A percentile compares a stretch with the other conserved stretches of the same genome.
phyloP scores from a whole-genome alignment of 2,329 filamentous ascomycete species.

The Chaetomium sp. region DNA sequence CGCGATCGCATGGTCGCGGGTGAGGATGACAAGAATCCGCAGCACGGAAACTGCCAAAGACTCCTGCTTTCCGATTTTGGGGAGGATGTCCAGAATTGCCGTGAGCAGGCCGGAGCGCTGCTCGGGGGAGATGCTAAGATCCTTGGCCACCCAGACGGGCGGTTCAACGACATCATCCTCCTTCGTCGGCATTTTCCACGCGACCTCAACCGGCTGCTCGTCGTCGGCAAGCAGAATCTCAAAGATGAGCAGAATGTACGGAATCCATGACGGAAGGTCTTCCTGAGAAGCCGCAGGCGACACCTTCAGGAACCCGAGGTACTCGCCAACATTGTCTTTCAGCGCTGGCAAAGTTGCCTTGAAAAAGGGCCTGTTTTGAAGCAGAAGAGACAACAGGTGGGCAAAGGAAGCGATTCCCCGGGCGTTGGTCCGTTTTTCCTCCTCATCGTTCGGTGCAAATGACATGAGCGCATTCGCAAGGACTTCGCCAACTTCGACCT shows the following conservation, averaged over 20 bases:
- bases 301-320: constrained; percentile 73
- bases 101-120: constrained; percentile 68
- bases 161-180: constrained; percentile 44
- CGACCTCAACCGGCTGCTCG: constrained; percentile 67
- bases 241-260: constrained; percentile 80
- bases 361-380: constrained; percentile 78
- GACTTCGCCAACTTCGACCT: constrained; percentile 73
- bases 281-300: constrained; percentile 60
- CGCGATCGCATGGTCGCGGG: constrained; percentile 69
- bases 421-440: constrained; percentile 55
- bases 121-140: constrained; percentile 55
- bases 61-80: constrained; percentile 81
- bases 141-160: constrained; percentile 52
- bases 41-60: constrained; percentile 75
- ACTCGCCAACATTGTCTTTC: constrained; percentile 66
- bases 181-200: constrained; percentile 56
- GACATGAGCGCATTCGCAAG: constrained; percentile 78
- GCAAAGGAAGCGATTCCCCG: constrained; percentile 76
- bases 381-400: constrained; percentile 79
- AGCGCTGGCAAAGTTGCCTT: constrained; percentile 66
- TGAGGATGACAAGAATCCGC: constrained; percentile 80
- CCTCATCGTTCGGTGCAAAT: constrained; percentile 52
- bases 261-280: constrained; percentile 85
- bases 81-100: constrained; percentile 74
- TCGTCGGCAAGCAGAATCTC: constrained; percentile 89